Base-by-base conservation (phyloP, 164 flowering plant species). In the Magnolia kwangsiensis region DNA sequence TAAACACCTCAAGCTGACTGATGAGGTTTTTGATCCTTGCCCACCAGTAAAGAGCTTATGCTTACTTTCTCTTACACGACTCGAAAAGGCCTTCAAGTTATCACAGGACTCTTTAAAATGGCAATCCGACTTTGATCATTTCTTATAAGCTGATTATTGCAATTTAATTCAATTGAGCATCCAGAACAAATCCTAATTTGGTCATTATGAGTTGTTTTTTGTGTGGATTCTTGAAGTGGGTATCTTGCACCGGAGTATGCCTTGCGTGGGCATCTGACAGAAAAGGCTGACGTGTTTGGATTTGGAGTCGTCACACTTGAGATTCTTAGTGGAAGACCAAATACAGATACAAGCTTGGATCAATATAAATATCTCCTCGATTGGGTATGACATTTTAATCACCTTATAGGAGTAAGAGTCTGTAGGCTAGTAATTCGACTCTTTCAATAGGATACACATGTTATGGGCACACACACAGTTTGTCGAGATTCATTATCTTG, bases 161-260 rank as follows among this genome's bases (percentile, higher is more conserved):
- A 31, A 31, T 31, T 31, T 31, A 31, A 31, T 31, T 31, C 37
- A 31, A 31, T 31, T 31, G 37, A 31, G 37, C 37, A 31, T 23
- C 72, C 50, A 23, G 88, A 92, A 92, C 90, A 71, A 76, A 76
- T 7, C 76, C 65, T 70, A 66, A 72, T 71, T 66, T 92, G 64
- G 75, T 78, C 72, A 89, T 90, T 49, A 72, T 83, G 37, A 31
- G 37, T 31, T 31, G 37, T 31, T 31, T 31, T 31, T 31, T 31
- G 4, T 31, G 4, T 31, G 37, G 37, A 31, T 31, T 31, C 4
- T 76, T 76, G 78, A 20, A 83, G 83, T 67, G 83, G 83, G 13
- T 83, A 83, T 75, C 76, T 81, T 59, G 82, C 81, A 19, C 85
- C 85, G 21, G 83, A 83, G 63, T 83, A 83, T 76, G 85, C 85